These are phyloP conservation scores for Scolecobasidium constrictum DNA, from an alignment of 2,329 filamentous ascomycete genomes.

Conservation along the genomic window DNA sequence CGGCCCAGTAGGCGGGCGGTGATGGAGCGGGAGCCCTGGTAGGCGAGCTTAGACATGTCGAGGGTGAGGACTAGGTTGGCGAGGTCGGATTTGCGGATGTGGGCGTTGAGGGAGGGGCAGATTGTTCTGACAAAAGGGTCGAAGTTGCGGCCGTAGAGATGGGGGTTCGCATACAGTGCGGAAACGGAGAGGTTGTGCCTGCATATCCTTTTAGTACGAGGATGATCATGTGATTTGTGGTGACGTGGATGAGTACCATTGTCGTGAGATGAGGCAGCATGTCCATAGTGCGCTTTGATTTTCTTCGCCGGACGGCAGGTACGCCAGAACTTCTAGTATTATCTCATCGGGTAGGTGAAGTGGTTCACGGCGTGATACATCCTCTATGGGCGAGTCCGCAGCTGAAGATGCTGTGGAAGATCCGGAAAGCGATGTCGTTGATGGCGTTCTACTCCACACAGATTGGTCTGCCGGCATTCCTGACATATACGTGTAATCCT, in stretches of 20 bases:
- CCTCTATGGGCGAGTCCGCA: neutral
- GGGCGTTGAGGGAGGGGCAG: conserved; percentile 39
- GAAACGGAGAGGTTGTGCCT: conserved; percentile 35
- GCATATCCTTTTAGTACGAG: conserved; percentile 39
- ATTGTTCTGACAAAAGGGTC: conserved; percentile 43
- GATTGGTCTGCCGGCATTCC: neutral
- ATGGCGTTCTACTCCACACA: neutral
- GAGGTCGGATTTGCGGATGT: conserved; percentile 36
- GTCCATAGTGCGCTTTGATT: conserved; percentile 38
- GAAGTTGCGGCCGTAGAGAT: conserved; percentile 42
- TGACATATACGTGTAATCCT: no score
- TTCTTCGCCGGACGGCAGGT: conserved; percentile 24
- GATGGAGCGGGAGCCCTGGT: conserved; percentile 46
- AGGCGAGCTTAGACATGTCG: conserved; percentile 44
- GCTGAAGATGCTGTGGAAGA: neutral
- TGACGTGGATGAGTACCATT: neutral
- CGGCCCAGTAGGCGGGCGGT: conserved; percentile 46
- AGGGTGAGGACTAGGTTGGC: conserved; percentile 41
- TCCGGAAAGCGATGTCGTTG: neutral
- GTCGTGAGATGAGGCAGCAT: conserved; percentile 32
- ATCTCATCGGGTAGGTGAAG: conserved; percentile 44
- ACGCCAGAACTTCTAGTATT: conserved; percentile 37
- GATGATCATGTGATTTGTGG: neutral
- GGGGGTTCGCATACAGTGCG: conserved; percentile 41
- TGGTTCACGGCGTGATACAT: neutral